phyloP scores from a whole-genome alignment of 179 eudicot species.

The Beta lomatogona region DNA sequence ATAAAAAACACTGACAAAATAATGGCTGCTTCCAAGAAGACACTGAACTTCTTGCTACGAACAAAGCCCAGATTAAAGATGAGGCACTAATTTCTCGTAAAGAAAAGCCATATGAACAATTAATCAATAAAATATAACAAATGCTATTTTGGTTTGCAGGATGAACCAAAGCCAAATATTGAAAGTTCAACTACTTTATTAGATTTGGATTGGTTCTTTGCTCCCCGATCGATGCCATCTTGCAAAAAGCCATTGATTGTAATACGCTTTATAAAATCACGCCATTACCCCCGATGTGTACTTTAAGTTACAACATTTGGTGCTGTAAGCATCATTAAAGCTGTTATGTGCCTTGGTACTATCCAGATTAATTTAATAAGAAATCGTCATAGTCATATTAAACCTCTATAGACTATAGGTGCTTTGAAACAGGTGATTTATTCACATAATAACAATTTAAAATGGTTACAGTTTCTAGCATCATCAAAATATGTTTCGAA shows the following conservation, averaged over 20 bases:
- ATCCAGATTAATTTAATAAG: background rate
- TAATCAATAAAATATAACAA: no score
- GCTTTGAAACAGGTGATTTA: background rate
- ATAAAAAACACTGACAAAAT: no score
- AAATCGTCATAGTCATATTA: background rate
- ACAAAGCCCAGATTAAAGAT: no score
- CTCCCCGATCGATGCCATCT: background rate
- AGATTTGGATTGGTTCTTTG: no score
- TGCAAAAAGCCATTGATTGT: background rate
- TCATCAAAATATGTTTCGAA: background rate
- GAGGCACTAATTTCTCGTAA: no score
- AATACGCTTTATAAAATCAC: background rate
- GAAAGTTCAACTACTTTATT: no score
- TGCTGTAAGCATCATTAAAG: background rate
- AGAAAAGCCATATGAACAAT: no score
- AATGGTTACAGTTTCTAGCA: background rate
- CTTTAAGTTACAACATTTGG: background rate
- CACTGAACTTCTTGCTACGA: no score
- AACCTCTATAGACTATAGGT: background rate
- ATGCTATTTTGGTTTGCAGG: no score
- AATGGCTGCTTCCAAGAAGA: no score
- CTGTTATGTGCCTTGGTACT: background rate
- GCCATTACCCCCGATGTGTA: background rate
- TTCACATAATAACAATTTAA: background rate
- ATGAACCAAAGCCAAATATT: no score